Conservation (phyloP, 2,329 filamentous ascomycete species). For the Microdochium bolleyi region DNA sequence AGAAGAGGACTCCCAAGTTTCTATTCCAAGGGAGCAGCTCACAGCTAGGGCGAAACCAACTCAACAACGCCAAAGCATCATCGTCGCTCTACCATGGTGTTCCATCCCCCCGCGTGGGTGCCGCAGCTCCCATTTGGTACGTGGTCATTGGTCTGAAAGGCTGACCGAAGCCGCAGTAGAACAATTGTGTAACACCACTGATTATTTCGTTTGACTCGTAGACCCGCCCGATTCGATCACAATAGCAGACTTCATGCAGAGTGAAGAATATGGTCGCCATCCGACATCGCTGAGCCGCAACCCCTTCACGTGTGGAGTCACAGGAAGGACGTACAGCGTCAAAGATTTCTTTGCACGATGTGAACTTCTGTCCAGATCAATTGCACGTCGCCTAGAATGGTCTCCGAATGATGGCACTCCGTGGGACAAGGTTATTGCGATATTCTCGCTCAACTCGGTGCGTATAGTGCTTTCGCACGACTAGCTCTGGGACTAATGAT, state of each 20-base stretch:
- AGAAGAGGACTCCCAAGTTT: too few species aligned
- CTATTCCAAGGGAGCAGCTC: neutral
- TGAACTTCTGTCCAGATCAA: constrained; percentile 53
- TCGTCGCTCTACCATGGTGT: too few species aligned
- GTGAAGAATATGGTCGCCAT: constrained; percentile 57
- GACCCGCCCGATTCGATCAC: constrained; percentile 54
- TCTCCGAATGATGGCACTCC: constrained; percentile 60
- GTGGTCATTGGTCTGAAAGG: neutral
- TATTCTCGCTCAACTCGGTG: constrained; percentile 65
- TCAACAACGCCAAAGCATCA: too few species aligned
- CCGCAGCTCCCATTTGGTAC: constrained; percentile 7
- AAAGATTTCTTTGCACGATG: constrained; percentile 56
- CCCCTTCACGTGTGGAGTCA: constrained; percentile 66
- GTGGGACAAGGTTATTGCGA: constrained; percentile 67
- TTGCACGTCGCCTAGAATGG: constrained; percentile 63
- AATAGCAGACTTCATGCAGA: constrained; percentile 62
- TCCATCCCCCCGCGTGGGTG: constrained; percentile 6
- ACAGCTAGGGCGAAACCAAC: neutral
- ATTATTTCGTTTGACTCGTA: constrained; percentile 5
- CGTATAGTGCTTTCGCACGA: constrained; percentile 2
- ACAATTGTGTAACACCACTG: too few species aligned
- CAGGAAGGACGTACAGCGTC: constrained; percentile 54
- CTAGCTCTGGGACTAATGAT: neutral
- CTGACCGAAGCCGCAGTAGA: neutral
- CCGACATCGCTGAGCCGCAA: constrained; percentile 52